These are phyloP conservation scores for Lathyrus oleraceus DNA, from an alignment of 306 rosid genomes.

Conservation along the genomic window DNA sequence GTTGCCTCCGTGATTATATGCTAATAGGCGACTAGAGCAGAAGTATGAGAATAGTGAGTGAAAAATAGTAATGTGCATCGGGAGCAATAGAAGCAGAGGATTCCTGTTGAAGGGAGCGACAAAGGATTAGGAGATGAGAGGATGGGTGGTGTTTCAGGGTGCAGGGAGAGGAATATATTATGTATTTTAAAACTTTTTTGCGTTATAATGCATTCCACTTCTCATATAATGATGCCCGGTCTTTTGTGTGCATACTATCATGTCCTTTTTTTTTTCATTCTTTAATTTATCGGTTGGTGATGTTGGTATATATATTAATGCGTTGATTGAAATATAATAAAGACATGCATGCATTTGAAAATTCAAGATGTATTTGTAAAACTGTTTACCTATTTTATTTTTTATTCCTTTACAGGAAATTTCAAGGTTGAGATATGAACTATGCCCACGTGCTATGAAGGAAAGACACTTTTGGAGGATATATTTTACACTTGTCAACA, in stretches of 20 bases:
- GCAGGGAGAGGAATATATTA: background rate
- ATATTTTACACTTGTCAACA: constrained; percentile 89
- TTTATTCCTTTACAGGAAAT: constrained; percentile 68
- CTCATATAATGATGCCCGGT: constrained; percentile 19
- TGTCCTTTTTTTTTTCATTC: background rate
- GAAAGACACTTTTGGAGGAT: constrained; percentile 89
- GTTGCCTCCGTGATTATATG: constrained; percentile 15
- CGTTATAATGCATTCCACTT: constrained; percentile 14
- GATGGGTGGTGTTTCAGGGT: background rate
- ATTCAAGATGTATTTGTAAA: constrained; percentile 14
- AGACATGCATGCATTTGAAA: constrained; percentile 3
- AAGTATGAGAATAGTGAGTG: constrained; percentile 28
- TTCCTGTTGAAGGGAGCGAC: background rate
- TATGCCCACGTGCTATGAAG: constrained; percentile 87
- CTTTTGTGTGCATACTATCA: constrained; percentile 3
- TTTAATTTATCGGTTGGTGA: background rate
- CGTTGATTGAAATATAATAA: background rate
- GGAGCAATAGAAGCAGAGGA: constrained; percentile 52
- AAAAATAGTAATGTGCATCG: constrained; percentile 42
- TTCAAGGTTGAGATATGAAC: constrained; percentile 90
- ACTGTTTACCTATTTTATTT: constrained; percentile 13
- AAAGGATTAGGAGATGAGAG: background rate
- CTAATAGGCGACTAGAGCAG: constrained; percentile 35
- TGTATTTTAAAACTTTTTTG: background rate
- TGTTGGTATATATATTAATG: background rate